phyloP scores from a whole-genome alignment of 1,139 yeast genomes.

The Groenewaldozyma sp. region DNA sequence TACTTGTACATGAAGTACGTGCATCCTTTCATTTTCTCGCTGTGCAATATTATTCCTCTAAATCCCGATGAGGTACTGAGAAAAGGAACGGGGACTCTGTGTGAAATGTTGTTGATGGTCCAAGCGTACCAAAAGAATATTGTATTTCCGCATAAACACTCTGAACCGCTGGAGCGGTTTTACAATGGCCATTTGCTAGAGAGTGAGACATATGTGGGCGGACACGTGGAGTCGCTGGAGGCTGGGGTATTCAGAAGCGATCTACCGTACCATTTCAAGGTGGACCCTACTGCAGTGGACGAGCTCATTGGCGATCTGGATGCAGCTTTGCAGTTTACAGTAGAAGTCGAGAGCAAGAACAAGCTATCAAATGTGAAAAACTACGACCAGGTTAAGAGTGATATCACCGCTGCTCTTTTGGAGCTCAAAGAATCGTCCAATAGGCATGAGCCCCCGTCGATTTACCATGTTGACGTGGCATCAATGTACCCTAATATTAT shows the following conservation, averaged over 20 bases:
- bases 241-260: constrained; percentile 97
- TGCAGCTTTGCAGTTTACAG: constrained; percentile 69
- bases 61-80: constrained; percentile 94
- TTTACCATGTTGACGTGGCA: constrained; percentile 97
- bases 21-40: constrained; percentile 92
- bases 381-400: constrained; percentile 59
- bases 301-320: constrained; percentile 68
- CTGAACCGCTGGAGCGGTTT: constrained; percentile 85
- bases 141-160: constrained; percentile 83
- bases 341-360: constrained; percentile 72
- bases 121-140: constrained; percentile 80
- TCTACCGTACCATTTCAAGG: constrained; percentile 59
- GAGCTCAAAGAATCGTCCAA: constrained; percentile 54
- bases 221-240: constrained; percentile 94
- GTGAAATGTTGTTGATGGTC: constrained; percentile 96
- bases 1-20: constrained; percentile 93
- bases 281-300: constrained; percentile 78
- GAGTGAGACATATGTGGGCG: constrained; percentile 97
- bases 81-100: constrained; percentile 96
- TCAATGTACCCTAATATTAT: constrained; percentile 99
- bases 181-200: constrained; percentile 90
- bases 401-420: constrained; percentile 46
- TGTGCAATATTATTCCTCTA: constrained; percentile 90
- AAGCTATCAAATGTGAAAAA: constrained; percentile 68
- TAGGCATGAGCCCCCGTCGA: constrained; percentile 70